These are phyloP conservation scores for Limonium bicolor DNA, from an alignment of 148 eudicot genomes.

Conservation along the genomic window DNA sequence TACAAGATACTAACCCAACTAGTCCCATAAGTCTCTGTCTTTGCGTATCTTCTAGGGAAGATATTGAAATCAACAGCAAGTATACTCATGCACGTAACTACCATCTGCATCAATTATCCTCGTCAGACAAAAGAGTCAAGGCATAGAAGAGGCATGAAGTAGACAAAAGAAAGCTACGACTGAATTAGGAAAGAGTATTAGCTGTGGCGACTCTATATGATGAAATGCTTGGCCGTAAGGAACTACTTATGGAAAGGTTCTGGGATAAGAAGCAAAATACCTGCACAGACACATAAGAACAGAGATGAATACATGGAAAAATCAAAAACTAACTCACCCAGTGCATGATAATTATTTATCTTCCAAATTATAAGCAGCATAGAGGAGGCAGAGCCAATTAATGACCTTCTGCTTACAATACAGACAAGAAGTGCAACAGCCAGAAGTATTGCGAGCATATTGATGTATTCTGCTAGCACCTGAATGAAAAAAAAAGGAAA, in stretches of 20 bases:
- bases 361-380: background rate
- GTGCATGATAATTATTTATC: too few relatives aligned
- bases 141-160: conserved; percentile 5
- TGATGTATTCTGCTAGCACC: conserved; percentile 60
- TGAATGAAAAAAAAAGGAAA: too few relatives aligned
- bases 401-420: conserved; percentile 32
- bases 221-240: conserved; percentile 39
- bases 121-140: conserved; percentile 19
- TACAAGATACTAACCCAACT: conserved; percentile 59
- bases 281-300: too few relatives aligned
- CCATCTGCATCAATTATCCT: conserved; percentile 57
- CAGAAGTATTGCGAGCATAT: conserved; percentile 19
- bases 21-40: conserved; percentile 91
- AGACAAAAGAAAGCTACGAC: background rate
- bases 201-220: conserved; percentile 72
- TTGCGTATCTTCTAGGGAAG: conserved; percentile 87
- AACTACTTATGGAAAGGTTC: conserved; percentile 10
- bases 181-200: conserved; percentile 2
- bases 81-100: conserved; percentile 65
- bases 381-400: background rate
- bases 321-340: too few relatives aligned
- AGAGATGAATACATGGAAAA: too few relatives aligned
- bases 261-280: too few relatives aligned
- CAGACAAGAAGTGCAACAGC: conserved; percentile 23
- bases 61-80: conserved; percentile 90